Conservation (phyloP, 140 eudicot genomes). For the Flaveria floridana region DNA sequence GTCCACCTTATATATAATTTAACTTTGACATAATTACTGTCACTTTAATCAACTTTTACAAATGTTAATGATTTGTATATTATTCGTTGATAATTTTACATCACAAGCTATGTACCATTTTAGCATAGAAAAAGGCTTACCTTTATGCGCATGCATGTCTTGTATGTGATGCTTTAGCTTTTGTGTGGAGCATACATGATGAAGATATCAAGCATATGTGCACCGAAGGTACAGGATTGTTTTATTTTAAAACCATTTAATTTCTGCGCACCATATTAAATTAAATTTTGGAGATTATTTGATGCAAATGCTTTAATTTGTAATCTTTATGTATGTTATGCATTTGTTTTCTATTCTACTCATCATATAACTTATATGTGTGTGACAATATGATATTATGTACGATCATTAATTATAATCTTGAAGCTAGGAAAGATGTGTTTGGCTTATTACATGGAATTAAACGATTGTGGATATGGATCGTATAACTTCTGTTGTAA, state of each 20-base stretch:
- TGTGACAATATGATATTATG: not conserved
- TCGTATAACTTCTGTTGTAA: no score
- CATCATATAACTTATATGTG: not conserved
- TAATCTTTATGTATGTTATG: not conserved
- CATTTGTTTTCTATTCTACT: not conserved
- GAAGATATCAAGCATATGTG: conserved; percentile 25
- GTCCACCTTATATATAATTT: not conserved
- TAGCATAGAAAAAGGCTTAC: conserved; percentile 7
- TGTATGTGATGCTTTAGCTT: conserved; percentile 31
- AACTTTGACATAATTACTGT: not conserved
- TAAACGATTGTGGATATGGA: no score
- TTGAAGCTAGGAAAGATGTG: not conserved
- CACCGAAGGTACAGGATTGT: conserved; percentile 22
- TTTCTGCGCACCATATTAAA: not conserved
- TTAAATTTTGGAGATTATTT: not conserved
- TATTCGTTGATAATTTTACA: not conserved
- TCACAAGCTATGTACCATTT: not conserved
- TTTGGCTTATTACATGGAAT: not conserved
- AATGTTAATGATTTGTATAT: not conserved
- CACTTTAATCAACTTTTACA: conserved; percentile 6
- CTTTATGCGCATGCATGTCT: conserved; percentile 32
- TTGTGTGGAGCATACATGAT: conserved; percentile 20
- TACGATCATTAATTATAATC: not conserved
- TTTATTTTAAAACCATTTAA: not conserved
- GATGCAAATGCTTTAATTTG: not conserved